Evolutionary conservation across 164 flowering plant species (phyloP), one percentile per base, ranked within the genome.

Genomic region (Magnolia officinalis): DNA sequence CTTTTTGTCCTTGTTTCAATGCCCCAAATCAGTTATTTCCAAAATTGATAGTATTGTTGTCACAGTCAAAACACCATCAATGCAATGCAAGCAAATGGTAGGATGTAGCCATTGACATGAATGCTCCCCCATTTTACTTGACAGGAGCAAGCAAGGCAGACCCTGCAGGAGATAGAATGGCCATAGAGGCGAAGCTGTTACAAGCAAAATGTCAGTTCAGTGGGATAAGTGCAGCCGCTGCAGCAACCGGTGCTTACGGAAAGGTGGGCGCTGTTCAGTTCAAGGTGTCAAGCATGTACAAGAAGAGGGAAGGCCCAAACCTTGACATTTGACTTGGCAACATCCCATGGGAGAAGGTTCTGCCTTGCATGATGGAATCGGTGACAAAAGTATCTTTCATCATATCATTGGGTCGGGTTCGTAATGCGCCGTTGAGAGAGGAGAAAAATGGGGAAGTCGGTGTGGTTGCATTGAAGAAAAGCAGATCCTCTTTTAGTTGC

Each of bases 271-370:
- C 89, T 58, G 87, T 92, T 79, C 93, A 88, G 77, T 89, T 66
- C 80, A 92, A 92, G 65, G 77, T 89, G 87, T 79, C 91, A 21
- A 88, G 87, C 68, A 90, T 92, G 95, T 91, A 88, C 75, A 88
- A 86, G 74, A 58, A 26, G 61, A 11, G 61, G 61, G 61, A 11
- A 16, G 11, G 61, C 16, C 13, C 13, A 11, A 55, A 55, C 61
- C 18, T 55, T 55, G 61, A 19, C 11, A 55, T 55, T 55, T 11
- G 61, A 11, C 61, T 3, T 10, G 13, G 4, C 61, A 55, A 55
- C 61, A 55, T 55, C 45, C 45, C 45, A 37, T 37, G 45, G 45
- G 4, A 37, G 45, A 5, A 37, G 45, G 45, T 37, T 37, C 45
- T 37, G 45, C 45, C 45, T 37, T 37, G 45, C 45, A 37, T 37